Percentiles rank a stretch among this genome's conserved stretches.
Conservation (phyloP, 2,329 filamentous ascomycete genomes). For the Botrytis medusae region DNA sequence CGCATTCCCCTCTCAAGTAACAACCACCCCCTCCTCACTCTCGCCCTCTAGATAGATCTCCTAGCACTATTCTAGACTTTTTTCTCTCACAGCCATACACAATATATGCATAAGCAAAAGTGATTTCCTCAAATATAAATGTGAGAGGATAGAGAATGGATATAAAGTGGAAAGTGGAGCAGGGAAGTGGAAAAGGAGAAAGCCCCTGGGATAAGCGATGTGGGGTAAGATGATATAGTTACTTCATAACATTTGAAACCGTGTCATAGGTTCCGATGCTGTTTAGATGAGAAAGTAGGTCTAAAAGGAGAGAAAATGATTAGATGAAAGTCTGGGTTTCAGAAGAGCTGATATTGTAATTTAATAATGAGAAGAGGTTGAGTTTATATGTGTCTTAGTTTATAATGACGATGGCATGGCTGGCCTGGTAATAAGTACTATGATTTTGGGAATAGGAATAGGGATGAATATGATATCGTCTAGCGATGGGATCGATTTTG, state of each 20-base stretch:
- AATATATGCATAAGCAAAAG: background rate
- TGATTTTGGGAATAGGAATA: background rate
- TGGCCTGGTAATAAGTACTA: background rate
- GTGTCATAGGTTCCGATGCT: background rate
- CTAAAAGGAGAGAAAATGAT: no score
- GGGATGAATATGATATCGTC: background rate
- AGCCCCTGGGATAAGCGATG: background rate
- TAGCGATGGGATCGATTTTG: background rate
- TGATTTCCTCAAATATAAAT: no score
- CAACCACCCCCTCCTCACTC: background rate
- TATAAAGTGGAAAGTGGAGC: background rate
- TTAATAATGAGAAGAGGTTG: background rate
- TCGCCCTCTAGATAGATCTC: background rate
- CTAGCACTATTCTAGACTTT: background rate
- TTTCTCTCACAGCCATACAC: background rate
- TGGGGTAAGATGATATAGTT: background rate
- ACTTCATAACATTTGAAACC: background rate
- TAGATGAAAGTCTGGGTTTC: background rate
- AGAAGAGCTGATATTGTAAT: background rate
- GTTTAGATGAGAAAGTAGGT: background rate
- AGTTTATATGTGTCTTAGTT: background rate
- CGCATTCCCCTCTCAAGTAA: rapidly evolving
- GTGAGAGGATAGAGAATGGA: no score
- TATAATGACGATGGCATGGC: background rate
- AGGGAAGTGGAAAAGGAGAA: background rate